A percentile compares a stretch with the other conserved stretches of the same genome.
phyloP scores from a whole-genome alignment of 352 stramenopile species.

The Phytophthora megakarya region DNA sequence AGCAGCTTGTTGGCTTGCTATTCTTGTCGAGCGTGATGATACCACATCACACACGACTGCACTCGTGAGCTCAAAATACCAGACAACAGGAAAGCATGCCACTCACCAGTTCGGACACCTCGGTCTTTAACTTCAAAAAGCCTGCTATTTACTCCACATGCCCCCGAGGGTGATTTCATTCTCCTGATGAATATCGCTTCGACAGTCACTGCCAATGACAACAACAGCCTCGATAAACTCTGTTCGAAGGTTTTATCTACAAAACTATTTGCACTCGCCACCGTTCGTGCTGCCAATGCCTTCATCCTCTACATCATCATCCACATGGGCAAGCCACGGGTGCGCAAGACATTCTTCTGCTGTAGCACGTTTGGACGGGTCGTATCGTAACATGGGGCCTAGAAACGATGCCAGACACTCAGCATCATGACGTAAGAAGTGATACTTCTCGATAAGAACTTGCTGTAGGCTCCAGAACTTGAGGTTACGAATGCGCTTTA shows the following conservation, averaged over 20 bases:
- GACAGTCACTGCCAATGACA: slow-evolving; percentile 1
- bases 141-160: slow-evolving; percentile 5
- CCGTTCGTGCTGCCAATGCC: not conserved
- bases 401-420: slow-evolving; percentile 94
- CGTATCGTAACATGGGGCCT: slow-evolving; percentile 92
- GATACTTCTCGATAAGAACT: slow-evolving; percentile 97
- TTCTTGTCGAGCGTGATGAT: slow-evolving; percentile 23
- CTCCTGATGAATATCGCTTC: slow-evolving; percentile 7
- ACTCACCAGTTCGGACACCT: slow-evolving; percentile 5
- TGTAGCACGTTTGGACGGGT: slow-evolving; percentile 87
- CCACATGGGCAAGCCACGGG: slow-evolving; percentile 88
- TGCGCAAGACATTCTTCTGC: slow-evolving; percentile 94
- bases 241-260: slow-evolving; percentile 25
- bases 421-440: slow-evolving; percentile 89
- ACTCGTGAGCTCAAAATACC: slow-evolving; percentile 26
- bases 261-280: slow-evolving; percentile 27
- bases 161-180: slow-evolving; percentile 23
- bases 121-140: slow-evolving; percentile 26
- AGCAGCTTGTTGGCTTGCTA: slow-evolving; percentile 24
- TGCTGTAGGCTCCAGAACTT: slow-evolving; percentile 98
- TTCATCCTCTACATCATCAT: slow-evolving; percentile 19
- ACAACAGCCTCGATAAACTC: not conserved
- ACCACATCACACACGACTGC: not conserved
- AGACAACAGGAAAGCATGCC: not conserved
- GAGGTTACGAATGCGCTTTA: slow-evolving; percentile 98